A percentile compares a stretch with the other conserved stretches of the same genome.
These are phyloP conservation scores for Oryza nivara DNA, from an alignment of 176 grass and related monocot genomes.

Conservation along the genomic window DNA sequence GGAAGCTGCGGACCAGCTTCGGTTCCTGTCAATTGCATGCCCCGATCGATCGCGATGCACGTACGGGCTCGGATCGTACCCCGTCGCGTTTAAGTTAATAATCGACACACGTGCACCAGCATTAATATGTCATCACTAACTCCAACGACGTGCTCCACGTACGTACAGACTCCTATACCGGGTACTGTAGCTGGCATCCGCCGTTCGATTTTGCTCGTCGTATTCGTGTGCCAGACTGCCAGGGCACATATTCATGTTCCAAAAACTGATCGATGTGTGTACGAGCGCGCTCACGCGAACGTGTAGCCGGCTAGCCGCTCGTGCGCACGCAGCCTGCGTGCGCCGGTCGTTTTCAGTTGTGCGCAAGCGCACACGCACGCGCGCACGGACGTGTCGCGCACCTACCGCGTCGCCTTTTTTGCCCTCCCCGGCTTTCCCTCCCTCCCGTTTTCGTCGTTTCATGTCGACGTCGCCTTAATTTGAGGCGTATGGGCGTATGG, in stretches of 20 bases:
- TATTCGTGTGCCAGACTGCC: neutral
- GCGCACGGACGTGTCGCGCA: neutral
- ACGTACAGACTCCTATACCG: neutral
- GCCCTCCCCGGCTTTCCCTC: neutral
- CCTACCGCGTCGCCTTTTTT: neutral
- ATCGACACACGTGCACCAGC: neutral
- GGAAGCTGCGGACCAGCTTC: neutral
- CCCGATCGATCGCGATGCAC: neutral
- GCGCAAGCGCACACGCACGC: neutral
- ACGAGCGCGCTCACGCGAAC: neutral
- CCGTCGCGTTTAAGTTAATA: neutral
- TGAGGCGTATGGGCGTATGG: neutral
- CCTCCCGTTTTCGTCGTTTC: neutral
- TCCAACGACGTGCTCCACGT: neutral
- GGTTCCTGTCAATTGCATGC: neutral
- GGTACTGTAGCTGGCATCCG: neutral
- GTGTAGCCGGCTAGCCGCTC: neutral
- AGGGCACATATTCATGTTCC: too few species aligned
- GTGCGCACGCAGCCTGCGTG: neutral
- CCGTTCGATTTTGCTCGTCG: neutral
- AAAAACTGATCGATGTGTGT: neutral
- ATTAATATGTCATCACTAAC: neutral
- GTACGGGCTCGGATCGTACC: neutral
- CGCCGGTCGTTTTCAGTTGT: neutral
- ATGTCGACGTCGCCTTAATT: neutral